A percentile compares a stretch with the other conserved stretches of the same genome.
Evolutionary conservation across 1,284 basidiomycete species (phyloP).

Genomic region (Lentinula novae-zelandiae): DNA sequence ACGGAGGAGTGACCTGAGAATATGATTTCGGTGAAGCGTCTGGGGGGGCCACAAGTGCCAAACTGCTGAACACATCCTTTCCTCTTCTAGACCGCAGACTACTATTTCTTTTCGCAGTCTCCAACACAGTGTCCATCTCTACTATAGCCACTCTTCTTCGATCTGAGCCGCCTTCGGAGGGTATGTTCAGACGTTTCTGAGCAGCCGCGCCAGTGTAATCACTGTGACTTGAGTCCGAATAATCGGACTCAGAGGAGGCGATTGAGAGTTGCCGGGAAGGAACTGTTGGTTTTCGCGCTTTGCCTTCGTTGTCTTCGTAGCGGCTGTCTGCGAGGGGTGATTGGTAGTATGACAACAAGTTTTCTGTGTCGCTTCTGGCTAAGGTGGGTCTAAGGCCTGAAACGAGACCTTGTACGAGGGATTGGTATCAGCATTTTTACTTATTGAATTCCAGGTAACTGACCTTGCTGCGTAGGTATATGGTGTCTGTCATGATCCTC

Average conservation of each 20-base stretch:
- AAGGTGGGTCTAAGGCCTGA: slow-evolving; percentile 9
- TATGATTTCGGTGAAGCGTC: slow-evolving; percentile 57
- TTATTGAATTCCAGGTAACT: background rate
- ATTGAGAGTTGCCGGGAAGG: slow-evolving; percentile 23
- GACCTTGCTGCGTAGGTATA: slow-evolving; percentile 7
- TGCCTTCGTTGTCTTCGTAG: slow-evolving; percentile 10
- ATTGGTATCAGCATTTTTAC: background rate
- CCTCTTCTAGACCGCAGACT: slow-evolving; percentile 39
- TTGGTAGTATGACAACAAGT: slow-evolving; percentile 34
- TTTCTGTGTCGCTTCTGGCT: slow-evolving; percentile 24
- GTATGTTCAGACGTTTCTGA: slow-evolving; percentile 28
- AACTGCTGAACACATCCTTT: slow-evolving; percentile 43
- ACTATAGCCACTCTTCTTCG: slow-evolving; percentile 66
- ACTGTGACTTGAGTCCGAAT: slow-evolving; percentile 36
- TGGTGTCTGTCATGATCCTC: background rate
- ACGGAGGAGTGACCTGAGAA: slow-evolving; percentile 47
- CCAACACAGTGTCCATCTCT: slow-evolving; percentile 20
- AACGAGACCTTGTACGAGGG: background rate
- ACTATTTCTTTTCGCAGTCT: slow-evolving; percentile 20
- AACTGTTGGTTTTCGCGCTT: slow-evolving; percentile 5
- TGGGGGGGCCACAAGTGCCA: slow-evolving; percentile 65
- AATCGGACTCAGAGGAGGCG: slow-evolving; percentile 44
- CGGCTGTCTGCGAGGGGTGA: slow-evolving; percentile 31
- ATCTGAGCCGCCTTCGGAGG: slow-evolving; percentile 56
- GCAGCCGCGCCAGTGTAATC: slow-evolving; percentile 8